Base-by-base conservation (phyloP, 176 grass and related monocot species). In the Eragrostis curvula region DNA sequence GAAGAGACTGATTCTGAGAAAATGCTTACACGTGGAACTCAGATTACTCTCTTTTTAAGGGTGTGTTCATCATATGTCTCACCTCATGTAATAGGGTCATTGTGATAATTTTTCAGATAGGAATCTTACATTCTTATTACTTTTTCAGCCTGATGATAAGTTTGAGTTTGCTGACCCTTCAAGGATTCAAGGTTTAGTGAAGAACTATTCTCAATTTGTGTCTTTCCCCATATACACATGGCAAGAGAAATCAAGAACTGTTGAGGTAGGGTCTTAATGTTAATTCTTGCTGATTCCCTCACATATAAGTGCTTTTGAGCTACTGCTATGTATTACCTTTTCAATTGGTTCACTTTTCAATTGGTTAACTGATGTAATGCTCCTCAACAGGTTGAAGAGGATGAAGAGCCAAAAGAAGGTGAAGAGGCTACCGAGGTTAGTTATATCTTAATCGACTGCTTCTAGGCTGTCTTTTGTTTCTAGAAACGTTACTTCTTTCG, bases 211-310 rank as follows among this genome's bases (percentile, higher is more conserved):
- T 48, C 94, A 93, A 69, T 93, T 93, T 78, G 90, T 97, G 0
- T 93, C 94, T 66, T 97, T 93, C 69, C 94, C 94, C 32, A 93
- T 97, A 86, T 93, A 93, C 70, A 91, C 88, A 25, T 97, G 91
- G 79, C 93, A 92, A 59, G 90, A 92, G 82, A 95, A 92, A 88
- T 95, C 93, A 74, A 81, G 90, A 85, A 92, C 90, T 69, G 86
- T 90, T 55, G 90, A 92, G 90, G 93, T 95, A 48, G 17, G 66
- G 2, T 67, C 32, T 88, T 80, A 12, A 13, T 66, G 4, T 5
- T 43, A 27, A 6, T 79, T 78, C 5, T 49, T 84, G 40, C 58
- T 66, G 43, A 24, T 88, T 86, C 7, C 68, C 20, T 8, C 29
- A 20, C 21, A 63, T 40, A 48, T 18, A 56, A 59, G 12, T 59